Base-by-base conservation (phyloP, 805 yeast genomes). In the Myxozyma vanderwaltii region DNA sequence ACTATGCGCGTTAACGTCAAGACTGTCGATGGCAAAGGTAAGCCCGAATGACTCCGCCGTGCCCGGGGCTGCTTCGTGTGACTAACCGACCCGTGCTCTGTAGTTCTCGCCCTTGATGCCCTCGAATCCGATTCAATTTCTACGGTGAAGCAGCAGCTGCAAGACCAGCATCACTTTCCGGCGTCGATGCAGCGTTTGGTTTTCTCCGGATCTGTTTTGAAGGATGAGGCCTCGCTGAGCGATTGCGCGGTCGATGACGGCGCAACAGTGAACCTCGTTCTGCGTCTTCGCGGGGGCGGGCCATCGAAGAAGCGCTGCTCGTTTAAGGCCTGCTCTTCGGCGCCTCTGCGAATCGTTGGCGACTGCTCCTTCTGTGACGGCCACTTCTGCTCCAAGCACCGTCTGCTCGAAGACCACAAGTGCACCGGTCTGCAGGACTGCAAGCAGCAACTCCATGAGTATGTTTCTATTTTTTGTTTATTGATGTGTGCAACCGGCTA, bases 211-310 rank as follows among this genome's bases (percentile, higher is more conserved):
- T 85, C 86, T 77, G 92, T 86, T 77, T 82, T 87, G 74, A 91
- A 86, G 76, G 92, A 87, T 69, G 91, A 91, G 66, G 84, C 92
- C 82, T 86, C 92, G 63, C 75, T 88, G 63, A 84, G 89, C 64
- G 94, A 88, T 78, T 86, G 87, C 88, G 87, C 87, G 84, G 86
- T 88, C 75, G 91, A 86, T 77, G 87, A 88, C 78, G 92, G 86
- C 76, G 86, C 91, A 63, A 87, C 92, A 59, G 75, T 88, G 48
- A 92, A 88, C 77, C 86, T 88, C 81, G 94, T 88, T 64, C 79
- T 88, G 69, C 87, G 95, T 85, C 82, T 88, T 78, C 86, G 95
- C 83, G 94, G 94, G 83, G 92, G 91, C 81, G 92, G 92, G 84
- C 69, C 71, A n/a, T 48, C 66, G n/a, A 76, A 74, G 71, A 74